Evolutionary conservation across 208 protist genomes (phyloP), one percentile per base, ranked within the genome.

Genomic region (Leishmania lainsoni): DNA sequence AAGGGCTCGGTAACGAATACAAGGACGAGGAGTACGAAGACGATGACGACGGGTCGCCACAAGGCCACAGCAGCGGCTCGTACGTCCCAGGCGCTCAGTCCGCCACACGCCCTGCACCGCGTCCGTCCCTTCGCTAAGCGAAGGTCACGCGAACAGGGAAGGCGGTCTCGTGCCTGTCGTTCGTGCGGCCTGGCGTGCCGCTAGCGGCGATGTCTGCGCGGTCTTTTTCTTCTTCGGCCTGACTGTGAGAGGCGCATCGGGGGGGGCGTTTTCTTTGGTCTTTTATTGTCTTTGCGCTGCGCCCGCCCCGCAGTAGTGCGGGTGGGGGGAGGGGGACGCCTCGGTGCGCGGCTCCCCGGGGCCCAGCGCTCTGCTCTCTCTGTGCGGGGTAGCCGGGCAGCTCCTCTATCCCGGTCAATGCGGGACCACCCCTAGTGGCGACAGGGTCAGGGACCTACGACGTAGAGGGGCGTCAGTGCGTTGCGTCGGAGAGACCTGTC

Each of bases 41-140:
- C 48, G 87, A 90, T 35, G 83, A 86, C 39, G 78, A 79, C 26
- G 71, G 86, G 17, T 70, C 77, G 29, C 68, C 71, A 39, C 45
- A 75, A 29, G 54, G 17, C 54, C 69, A 79, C 63, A 2, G 49
- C 32, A 22, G 73, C n/a, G 26, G n/a, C 35, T 65, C n/a, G 48
- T 39, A 51, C 39, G 54, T 48, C 58, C n/a, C 73, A n/a, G 35
- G 39, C 56, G 54, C 32, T n/a, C 35, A 78, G 17, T 17, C 32
- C 26, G 75, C 75, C 39, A 29, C 56, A 49, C 10, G 26, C 35
- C 4, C 51, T 32, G 29, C 35, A 6, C 32, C 75, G 49, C 9
- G 42, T 63, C 56, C 35, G 26, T 66, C 54, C 3, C 54, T 65
- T 78, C 32, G 75, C 35, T 69, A 26, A 65, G 14, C 14, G 9